Base-by-base conservation (phyloP, 2,329 filamentous ascomycete species). In the Scedosporium aurantiacum region DNA sequence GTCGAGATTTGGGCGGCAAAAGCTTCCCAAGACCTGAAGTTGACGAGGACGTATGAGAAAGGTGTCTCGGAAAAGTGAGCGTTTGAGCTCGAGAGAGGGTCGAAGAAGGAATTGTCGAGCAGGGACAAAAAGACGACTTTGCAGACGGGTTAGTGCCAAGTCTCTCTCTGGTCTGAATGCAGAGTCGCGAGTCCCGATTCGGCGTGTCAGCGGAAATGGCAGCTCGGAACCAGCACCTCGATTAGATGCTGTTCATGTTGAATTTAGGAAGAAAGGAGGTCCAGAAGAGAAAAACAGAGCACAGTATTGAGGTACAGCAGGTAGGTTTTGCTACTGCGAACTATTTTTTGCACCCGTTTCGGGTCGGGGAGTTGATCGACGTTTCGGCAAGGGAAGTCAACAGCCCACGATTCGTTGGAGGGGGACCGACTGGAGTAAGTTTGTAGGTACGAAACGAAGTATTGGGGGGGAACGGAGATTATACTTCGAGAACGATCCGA, bases 261-360 rank as follows among this genome's bases (percentile, higher is more conserved):
- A 21, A 6, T 54, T 54, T 23, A 5, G 23, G 50, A 27, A 54
- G 18, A 25, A 54, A 54, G 21, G 43, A 47, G 43, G 21, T 47
- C 16, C 16, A 47, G 5, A 16, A 47, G 16, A 47, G 43, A n/a
- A 54, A 54, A 54, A 10, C 16, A 4, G 50, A 23, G 14, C 21
- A 14, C 18, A 54, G 50, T 14, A 54, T 7, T 14, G 50, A 5
- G 18, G 50, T 14, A 23, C 50, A 54, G 10, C 50, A 54, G 50
- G n/a, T 37, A 37, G 50, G 50, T 54, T 54, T 23, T 54, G 23
- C 50, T 54, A 23, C 25, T 37, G 25, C 27, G 41, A 32, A 28
- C 52, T 21, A 52, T 28, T 61, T 28, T 61, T 57, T 40, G 37
- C 59, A 52, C 59, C 37, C 59, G 59, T 57, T 56, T 61, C 23